Evolutionary conservation across 176 grass and related monocot genomes (phyloP).

Genomic region (Avena sativa): DNA sequence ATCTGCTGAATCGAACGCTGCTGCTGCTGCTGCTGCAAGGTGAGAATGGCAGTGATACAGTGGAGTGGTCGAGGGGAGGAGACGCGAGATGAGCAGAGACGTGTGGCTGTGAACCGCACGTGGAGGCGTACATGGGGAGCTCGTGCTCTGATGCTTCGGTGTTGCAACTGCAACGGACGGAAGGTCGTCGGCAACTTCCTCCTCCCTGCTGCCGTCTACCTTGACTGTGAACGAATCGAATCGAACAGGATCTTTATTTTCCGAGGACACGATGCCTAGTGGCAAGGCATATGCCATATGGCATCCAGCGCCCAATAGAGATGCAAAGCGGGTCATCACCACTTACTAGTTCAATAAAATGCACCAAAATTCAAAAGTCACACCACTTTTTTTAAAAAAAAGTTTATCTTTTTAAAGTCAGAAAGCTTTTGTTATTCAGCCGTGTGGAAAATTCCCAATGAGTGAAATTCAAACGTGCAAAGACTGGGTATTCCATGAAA

Average conservation of each 20-base stretch:
- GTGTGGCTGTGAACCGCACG: background rate
- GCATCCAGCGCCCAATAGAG: background rate
- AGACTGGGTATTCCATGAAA: no score
- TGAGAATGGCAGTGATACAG: background rate
- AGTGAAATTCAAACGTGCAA: no score
- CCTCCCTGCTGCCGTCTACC: background rate
- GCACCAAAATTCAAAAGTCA: no score
- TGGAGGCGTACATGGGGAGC: background rate
- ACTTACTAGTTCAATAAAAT: no score
- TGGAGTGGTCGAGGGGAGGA: background rate
- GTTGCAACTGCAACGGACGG: constrained; percentile 3
- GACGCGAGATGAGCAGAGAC: background rate
- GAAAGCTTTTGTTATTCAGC: no score
- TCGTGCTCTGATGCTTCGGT: background rate
- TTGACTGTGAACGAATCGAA: background rate
- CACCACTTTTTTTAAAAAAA: no score
- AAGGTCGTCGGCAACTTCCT: background rate
- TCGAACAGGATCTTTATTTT: background rate
- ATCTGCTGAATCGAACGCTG: background rate
- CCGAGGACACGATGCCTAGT: background rate
- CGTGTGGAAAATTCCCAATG: no score
- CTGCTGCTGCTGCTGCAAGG: background rate
- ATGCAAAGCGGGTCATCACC: no score
- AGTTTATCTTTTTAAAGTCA: no score
- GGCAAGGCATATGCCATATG: no score